These are phyloP conservation scores for Pythium guiyangense DNA, from an alignment of 352 stramenopile genomes.

Conservation along the genomic window DNA sequence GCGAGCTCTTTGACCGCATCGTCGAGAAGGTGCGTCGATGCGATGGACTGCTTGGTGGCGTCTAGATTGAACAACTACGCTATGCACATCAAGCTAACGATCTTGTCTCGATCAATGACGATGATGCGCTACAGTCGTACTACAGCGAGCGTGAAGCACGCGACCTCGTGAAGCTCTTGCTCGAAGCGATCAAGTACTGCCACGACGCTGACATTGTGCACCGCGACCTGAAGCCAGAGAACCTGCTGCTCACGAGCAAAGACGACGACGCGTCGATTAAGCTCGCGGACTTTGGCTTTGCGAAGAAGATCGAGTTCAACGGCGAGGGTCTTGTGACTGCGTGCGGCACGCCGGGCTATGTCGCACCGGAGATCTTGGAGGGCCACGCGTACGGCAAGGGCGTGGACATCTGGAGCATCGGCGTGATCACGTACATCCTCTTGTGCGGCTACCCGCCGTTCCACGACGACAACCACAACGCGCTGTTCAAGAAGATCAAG, in stretches of 20 bases:
- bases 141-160: constrained; percentile 88
- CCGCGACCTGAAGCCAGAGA: constrained; percentile 83
- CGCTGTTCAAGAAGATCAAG: constrained; percentile 95
- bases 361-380: constrained; percentile 81
- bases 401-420: constrained; percentile 90
- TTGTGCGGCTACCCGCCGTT: constrained; percentile 86
- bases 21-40: constrained; percentile 64
- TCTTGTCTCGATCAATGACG: not conserved
- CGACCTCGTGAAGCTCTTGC: constrained; percentile 78
- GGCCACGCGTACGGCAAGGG: constrained; percentile 74
- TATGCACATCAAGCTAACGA: not conserved
- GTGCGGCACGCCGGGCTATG: constrained; percentile 80
- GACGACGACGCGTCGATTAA: constrained; percentile 85
- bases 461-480: constrained; percentile 92
- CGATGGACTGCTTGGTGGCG: not conserved
- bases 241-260: constrained; percentile 74
- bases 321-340: constrained; percentile 65
- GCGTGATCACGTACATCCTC: constrained; percentile 87
- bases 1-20: constrained; percentile 85
- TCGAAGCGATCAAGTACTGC: constrained; percentile 88
- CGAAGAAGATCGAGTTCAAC: constrained; percentile 80
- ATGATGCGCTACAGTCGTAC: constrained; percentile 50
- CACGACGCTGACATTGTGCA: constrained; percentile 84
- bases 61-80: no score
- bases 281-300: constrained; percentile 83